Evolutionary conservation across 306 rosid species (phyloP), one percentile per base, ranked within the genome.

Genomic region (Dalbergia cochinchinensis): DNA sequence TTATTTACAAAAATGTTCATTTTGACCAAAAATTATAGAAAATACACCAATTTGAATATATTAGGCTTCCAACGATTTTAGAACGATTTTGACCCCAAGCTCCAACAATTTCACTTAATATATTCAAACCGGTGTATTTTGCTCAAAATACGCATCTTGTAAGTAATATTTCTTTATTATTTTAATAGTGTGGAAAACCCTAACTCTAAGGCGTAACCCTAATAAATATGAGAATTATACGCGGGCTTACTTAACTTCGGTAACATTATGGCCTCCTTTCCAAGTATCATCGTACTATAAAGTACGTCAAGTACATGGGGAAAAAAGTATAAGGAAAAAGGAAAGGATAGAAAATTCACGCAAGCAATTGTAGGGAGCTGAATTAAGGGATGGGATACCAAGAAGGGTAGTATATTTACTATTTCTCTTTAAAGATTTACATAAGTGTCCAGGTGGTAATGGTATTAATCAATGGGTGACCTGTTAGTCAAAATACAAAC

Each of bases 391-490:
- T 10, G 26, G 50, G 44, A 78, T 74, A 82, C 57, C 79, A 78
- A 80, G 78, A 90, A 73, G 47, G 41, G 80, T 64, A 77, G 78
- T 85, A 85, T 86, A 89, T 90, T 86, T 90, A 86, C 92, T 92
- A 86, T 85, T 84, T 79, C 71, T 78, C 76, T 69, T 83, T 84
- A 69, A 71, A 84, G 85, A 87, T 92, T 83, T 92, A 90, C 96
- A 90, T 18, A 75, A 69, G 78, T 73, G 82, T 86, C 82, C 84
- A 45, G 80, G 77, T 65, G 78, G 60, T 73, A 83, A 71, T 76
- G 87, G 83, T 85, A 83, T 79, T 79, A 82, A 84, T 78, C 48
- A 90, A 84, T 86, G 80, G 88, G 86, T 87, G 83, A 89, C 87
- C 54, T 69, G 86, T 86, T 90, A 85, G 94, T 78, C 55, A 84